Evolutionary conservation across 805 yeast genomes (phyloP), one percentile per base, ranked within the genome.

Genomic region (Metschnikowia picachoensis): DNA sequence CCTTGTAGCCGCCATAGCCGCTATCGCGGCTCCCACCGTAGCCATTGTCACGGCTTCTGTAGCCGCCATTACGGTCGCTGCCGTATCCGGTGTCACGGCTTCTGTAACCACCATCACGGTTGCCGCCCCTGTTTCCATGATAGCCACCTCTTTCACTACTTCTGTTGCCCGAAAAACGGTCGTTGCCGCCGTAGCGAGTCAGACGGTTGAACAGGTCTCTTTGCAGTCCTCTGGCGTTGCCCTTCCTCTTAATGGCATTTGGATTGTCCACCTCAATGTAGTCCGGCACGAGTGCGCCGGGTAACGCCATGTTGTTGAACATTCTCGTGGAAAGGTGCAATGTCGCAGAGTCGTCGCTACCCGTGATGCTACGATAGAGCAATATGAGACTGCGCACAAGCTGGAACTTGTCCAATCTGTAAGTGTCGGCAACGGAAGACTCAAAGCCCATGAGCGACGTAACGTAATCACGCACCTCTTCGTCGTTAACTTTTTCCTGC

Each of bases 361-460:
- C 7, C 8, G 41, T 20, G 25, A 50, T 31, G 14, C 16, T 29
- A 16, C 58, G 29, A 44, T 48, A 50, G 27, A 56, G 43, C 11
- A 16, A 38, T 14, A 55, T 30, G 13, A 49, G 48, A 27, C 47
- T 47, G 37, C 41, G 46, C n/a, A 54, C 32, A 13, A 51, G 30
- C 3, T 9, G 46, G n/a, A 37, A 39, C 37, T 47, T 47, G 39
- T 46, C 43, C 39, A 53, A 32, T 28, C 40, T 44, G 49, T 52
- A 53, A 28, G 49, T 29, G 28, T 47, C 52, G 12, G 53, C 41
- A 14, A 66, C 57, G 49, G 60, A 64, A 11, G 57, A 55, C 42
- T 66, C 61, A 52, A 58, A 70, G 2, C 65, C 60, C 44, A 67
- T 49, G 52, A 60, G 55, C 15, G 66, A 55, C 30, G 39, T 47